Conservation (phyloP, 345 rosid genomes). For the Eucalyptus brandiana region DNA sequence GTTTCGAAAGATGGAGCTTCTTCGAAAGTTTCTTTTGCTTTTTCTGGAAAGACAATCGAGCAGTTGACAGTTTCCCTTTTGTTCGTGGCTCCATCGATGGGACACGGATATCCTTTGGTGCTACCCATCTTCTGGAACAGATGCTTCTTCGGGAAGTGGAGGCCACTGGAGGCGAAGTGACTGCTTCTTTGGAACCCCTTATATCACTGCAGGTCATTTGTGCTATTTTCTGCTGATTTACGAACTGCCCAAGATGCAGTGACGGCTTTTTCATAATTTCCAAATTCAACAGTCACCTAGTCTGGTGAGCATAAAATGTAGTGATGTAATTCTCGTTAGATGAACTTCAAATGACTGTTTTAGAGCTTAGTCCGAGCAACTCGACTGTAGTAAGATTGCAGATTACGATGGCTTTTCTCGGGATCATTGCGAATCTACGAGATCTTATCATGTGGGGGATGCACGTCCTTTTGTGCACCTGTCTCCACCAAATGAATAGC, state of each 20-base stretch:
- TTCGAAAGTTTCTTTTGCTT: background rate
- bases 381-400: background rate
- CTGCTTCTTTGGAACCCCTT: conserved; percentile 85
- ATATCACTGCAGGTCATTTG: background rate
- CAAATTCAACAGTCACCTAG: background rate
- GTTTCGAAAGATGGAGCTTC: conserved; percentile 48
- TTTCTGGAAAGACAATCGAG: background rate
- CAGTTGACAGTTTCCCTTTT: conserved; percentile 16
- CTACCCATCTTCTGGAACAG: conserved; percentile 70
- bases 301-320: background rate
- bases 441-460: background rate
- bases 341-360: background rate
- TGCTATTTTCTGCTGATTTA: background rate
- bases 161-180: conserved; percentile 75
- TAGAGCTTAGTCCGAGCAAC: background rate
- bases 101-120: conserved; percentile 56
- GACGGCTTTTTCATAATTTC: background rate
- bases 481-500: background rate
- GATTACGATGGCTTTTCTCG: background rate
- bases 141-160: conserved; percentile 91
- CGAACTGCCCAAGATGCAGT: background rate
- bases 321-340: background rate
- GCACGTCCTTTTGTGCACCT: background rate
- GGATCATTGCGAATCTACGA: background rate
- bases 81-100: conserved; percentile 71